These are phyloP conservation scores for Glycine latifolia DNA, from an alignment of 306 rosid species.

Conservation along the genomic window DNA sequence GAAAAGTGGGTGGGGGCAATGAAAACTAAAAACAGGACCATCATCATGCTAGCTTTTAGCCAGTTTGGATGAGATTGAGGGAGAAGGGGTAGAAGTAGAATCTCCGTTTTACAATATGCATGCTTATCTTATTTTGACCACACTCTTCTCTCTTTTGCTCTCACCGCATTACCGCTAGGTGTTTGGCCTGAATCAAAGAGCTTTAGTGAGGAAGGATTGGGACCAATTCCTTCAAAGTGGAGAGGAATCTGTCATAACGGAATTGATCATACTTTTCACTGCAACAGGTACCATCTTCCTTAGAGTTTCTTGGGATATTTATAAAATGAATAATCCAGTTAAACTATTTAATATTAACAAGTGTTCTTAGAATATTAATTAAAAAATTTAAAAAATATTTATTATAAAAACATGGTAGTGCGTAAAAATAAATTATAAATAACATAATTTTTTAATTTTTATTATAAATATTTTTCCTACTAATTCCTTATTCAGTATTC, in stretches of 20 bases:
- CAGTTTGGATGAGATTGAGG: not conserved
- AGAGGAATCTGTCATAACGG: slow-evolving; percentile 78
- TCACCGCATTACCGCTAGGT: slow-evolving; percentile 48
- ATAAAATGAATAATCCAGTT: not conserved
- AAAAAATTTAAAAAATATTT: too few relatives aligned
- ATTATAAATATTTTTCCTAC: too few relatives aligned
- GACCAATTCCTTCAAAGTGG: slow-evolving; percentile 89
- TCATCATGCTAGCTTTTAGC: not conserved
- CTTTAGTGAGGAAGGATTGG: slow-evolving; percentile 69
- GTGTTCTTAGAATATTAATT: too few relatives aligned
- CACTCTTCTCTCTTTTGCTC: slow-evolving; percentile 39
- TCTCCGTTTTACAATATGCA: slow-evolving; percentile 8
- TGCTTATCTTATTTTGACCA: slow-evolving; percentile 37
- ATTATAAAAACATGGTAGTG: too few relatives aligned
- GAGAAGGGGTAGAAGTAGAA: slow-evolving; percentile 27
- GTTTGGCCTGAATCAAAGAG: slow-evolving; percentile 90
- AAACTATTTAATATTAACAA: not conserved
- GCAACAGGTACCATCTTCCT: slow-evolving; percentile 69
- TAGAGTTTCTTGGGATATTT: not conserved
- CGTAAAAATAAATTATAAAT: too few relatives aligned
- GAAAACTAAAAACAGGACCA: slow-evolving; percentile 37
- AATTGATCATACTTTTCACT: slow-evolving; percentile 57
- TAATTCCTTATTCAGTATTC: too few relatives aligned
- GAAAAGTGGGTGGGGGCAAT: slow-evolving; percentile 31
- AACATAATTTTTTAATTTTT: too few relatives aligned